phyloP scores from a whole-genome alignment of 2,329 filamentous ascomycete species.

The Fusarium hostae region DNA sequence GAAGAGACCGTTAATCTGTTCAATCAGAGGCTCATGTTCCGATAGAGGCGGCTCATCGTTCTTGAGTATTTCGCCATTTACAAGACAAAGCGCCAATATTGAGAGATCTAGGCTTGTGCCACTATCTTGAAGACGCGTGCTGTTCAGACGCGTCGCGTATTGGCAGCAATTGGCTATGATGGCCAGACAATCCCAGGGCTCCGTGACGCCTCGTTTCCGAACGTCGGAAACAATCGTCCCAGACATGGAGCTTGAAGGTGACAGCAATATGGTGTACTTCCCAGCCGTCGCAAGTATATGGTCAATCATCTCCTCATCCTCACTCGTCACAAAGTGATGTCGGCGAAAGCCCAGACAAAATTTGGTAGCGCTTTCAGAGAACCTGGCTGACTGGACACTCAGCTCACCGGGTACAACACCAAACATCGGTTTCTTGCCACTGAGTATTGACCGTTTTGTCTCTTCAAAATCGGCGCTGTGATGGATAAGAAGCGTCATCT shows the following conservation, averaged over 20 bases:
- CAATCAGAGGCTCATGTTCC: not conserved
- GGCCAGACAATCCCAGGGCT: conserved; percentile 45
- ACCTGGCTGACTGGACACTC: conserved; percentile 37
- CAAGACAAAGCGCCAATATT: conserved; percentile 44
- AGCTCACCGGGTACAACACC: conserved; percentile 39
- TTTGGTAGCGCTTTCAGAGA: conserved; percentile 39
- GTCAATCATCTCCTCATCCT: not conserved
- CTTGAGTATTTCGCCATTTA: conserved; percentile 50
- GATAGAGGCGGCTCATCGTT: conserved; percentile 36
- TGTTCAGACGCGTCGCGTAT: conserved; percentile 44
- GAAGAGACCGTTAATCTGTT: conserved; percentile 23
- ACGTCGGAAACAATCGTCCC: conserved; percentile 43
- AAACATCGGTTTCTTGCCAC: not conserved
- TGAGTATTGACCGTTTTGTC: conserved; percentile 31
- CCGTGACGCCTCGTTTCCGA: conserved; percentile 24
- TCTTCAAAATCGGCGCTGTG: conserved; percentile 35
- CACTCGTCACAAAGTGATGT: not conserved
- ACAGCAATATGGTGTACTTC: conserved; percentile 41
- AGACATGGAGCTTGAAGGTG: conserved; percentile 41
- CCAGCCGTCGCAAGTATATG: conserved; percentile 41
- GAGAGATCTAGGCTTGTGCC: conserved; percentile 42
- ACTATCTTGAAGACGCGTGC: conserved; percentile 10
- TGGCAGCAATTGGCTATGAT: conserved; percentile 50
- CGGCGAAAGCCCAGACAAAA: conserved; percentile 41
- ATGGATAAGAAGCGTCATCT: conserved; percentile 46